These are phyloP conservation scores for Marchantia paleacea DNA, from an alignment of 225 moss, liverwort and hornwort species.

Conservation along the genomic window DNA sequence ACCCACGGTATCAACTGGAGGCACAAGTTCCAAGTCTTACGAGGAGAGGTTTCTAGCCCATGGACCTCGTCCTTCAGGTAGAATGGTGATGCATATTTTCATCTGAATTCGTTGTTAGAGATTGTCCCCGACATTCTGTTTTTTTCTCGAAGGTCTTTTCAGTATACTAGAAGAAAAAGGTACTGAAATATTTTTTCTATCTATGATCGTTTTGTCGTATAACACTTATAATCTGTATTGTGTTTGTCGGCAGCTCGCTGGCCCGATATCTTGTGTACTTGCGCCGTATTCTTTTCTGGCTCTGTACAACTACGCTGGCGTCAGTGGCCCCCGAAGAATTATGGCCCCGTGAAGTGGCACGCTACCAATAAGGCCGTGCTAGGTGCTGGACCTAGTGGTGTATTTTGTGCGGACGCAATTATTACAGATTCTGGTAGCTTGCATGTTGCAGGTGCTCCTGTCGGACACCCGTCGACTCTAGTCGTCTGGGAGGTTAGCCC, in stretches of 20 bases:
- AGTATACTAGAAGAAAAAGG: neutral
- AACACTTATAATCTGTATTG: neutral
- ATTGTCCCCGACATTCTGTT: neutral
- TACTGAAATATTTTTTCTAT: neutral
- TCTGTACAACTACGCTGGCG: constrained; percentile 97
- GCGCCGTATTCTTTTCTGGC: constrained; percentile 79
- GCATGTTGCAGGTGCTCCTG: constrained; percentile 82
- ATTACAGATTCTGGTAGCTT: constrained; percentile 72
- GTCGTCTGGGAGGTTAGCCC: constrained; percentile 96
- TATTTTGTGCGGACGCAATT: constrained; percentile 78
- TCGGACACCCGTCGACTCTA: constrained; percentile 91
- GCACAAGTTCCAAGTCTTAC: constrained; percentile 56
- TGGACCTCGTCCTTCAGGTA: constrained; percentile 64
- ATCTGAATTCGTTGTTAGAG: neutral
- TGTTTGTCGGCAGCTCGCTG: constrained; percentile 65
- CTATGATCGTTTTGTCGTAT: neutral
- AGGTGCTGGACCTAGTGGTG: constrained; percentile 92
- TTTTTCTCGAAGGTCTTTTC: neutral
- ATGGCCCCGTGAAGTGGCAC: constrained; percentile 64
- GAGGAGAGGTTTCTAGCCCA: constrained; percentile 93
- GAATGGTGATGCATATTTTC: neutral
- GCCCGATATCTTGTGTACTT: constrained; percentile 91
- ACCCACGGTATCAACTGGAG: constrained; percentile 50
- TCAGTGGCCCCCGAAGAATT: constrained; percentile 60
- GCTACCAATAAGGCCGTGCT: constrained; percentile 82